Evolutionary conservation across 192 early-diverging fungal species (phyloP).

Genomic region (Dissophora globulifera): DNA sequence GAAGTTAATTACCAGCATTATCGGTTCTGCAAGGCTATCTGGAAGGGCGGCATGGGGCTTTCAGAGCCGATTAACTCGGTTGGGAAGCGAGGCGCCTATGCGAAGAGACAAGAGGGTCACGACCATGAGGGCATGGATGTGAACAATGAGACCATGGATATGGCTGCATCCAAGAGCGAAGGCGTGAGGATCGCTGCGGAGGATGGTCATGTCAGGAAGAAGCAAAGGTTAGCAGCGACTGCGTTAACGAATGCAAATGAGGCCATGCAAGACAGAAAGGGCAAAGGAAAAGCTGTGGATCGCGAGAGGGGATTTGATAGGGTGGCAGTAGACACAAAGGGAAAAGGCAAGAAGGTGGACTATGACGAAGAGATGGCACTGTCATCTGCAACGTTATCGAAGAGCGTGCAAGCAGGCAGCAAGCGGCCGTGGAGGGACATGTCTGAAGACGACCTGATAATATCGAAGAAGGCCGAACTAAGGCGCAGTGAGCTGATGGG

Average conservation of each 20-base stretch:
- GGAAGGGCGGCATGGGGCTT: constrained; percentile 18
- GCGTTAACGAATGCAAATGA: too few species aligned
- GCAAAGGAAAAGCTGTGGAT: not conserved
- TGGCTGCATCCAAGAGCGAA: not conserved
- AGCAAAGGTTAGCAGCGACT: not conserved
- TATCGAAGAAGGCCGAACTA: too few species aligned
- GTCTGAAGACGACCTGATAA: too few species aligned
- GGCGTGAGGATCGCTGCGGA: not conserved
- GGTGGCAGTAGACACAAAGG: not conserved
- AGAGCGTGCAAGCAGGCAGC: not conserved
- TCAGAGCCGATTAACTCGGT: not conserved
- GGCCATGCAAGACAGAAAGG: too few species aligned
- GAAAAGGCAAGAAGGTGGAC: not conserved
- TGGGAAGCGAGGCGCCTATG: not conserved
- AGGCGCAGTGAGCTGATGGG: too few species aligned
- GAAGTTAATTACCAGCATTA: constrained; percentile 29
- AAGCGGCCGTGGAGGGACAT: too few species aligned
- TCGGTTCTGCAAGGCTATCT: constrained; percentile 10
- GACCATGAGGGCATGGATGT: too few species aligned
- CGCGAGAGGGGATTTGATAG: too few species aligned
- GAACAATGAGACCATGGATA: not conserved
- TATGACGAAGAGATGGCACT: not conserved
- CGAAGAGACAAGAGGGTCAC: too few species aligned
- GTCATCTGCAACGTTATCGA: not conserved
- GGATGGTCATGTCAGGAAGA: not conserved